Evolutionary conservation across 148 eudicot genomes (phyloP), one percentile per base, ranked within the genome.

Genomic region (Camellia sinensis): DNA sequence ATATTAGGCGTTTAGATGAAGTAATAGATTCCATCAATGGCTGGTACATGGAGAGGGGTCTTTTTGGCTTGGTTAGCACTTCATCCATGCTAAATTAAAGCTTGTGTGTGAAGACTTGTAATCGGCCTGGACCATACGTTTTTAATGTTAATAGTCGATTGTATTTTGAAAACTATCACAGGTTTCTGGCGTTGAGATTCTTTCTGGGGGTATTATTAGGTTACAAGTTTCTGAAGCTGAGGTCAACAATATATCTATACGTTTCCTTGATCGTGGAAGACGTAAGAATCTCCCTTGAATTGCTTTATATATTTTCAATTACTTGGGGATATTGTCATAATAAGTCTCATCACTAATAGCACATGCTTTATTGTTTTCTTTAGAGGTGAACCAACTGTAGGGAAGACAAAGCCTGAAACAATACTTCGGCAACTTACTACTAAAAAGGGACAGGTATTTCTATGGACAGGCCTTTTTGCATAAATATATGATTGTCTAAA

Each of bases 1-100:
- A 97, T 74, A 89, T 97, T 76, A 86, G 93, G 87, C 95, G 91
- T 80, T 86, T 97, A 79, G 95, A 94, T 84, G 95, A 97, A 85
- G 97, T 97, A 71, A 91, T 97, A 79, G 88, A 90, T 80, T 92
- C 98, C 81, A 94, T 97, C 62, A 89, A 94, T 87, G 92, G 91
- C 65, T 97, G 99, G 98, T 97, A 97, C 83, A 91, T 94, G 98
- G 99, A 97, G 87, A 89, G 98, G 79, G 99, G 99, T 54, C 97
- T 94, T 82, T 97, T 97, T 85, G 99, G 98, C 89, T 84, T 92
- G 99, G 99, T 97, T 87, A 84, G 92, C 84, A 60, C 61, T 84
- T 41, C n/a, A 6, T 78, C 43, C 71, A 2, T 67, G 45, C 45
- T 62, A 1, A 18, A 37, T 5, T 46, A 5, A 21, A 46, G 7